phyloP scores from a whole-genome alignment of 257 asterid species.

The Anisodus tanguticus region DNA sequence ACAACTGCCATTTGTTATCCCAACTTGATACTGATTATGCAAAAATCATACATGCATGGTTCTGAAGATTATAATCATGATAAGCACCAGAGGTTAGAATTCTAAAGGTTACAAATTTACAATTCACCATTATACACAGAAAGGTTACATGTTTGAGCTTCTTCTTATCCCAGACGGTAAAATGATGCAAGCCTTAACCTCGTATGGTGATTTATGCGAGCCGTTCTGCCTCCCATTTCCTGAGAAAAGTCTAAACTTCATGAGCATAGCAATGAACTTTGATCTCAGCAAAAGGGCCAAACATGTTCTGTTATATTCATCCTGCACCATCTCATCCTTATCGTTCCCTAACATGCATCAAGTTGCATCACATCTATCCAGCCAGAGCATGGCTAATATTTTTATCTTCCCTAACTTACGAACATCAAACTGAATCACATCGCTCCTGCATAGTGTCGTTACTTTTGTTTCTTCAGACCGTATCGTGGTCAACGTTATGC shows the following conservation, averaged over 20 bases:
- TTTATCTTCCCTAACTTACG: not conserved
- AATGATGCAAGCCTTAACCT: not conserved
- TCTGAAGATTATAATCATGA: not conserved
- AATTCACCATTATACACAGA: not conserved
- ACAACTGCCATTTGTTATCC: too few species aligned
- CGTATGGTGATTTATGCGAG: not conserved
- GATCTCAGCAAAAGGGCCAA: conserved; percentile 5
- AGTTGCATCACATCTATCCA: conserved; percentile 6
- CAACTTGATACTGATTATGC: too few species aligned
- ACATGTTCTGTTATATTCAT: not conserved
- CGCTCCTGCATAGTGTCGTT: not conserved
- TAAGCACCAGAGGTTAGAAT: not conserved
- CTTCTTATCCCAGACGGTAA: not conserved
- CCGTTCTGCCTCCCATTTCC: not conserved
- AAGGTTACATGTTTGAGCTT: not conserved
- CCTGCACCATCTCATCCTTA: not conserved
- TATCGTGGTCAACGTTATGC: not conserved
- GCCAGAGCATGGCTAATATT: not conserved
- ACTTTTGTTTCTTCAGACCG: not conserved
- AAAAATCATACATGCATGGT: too few species aligned
- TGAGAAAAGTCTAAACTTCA: conserved; percentile 20
- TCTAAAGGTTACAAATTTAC: too few species aligned
- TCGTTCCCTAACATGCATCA: not conserved
- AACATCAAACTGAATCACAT: conserved; percentile 22
- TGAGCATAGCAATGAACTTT: not conserved